Percentiles rank a stretch among this genome's conserved stretches.
Evolutionary conservation across 192 early-diverging fungal genomes (phyloP).

Genomic region (Phlyctochytrium planicorne): DNA sequence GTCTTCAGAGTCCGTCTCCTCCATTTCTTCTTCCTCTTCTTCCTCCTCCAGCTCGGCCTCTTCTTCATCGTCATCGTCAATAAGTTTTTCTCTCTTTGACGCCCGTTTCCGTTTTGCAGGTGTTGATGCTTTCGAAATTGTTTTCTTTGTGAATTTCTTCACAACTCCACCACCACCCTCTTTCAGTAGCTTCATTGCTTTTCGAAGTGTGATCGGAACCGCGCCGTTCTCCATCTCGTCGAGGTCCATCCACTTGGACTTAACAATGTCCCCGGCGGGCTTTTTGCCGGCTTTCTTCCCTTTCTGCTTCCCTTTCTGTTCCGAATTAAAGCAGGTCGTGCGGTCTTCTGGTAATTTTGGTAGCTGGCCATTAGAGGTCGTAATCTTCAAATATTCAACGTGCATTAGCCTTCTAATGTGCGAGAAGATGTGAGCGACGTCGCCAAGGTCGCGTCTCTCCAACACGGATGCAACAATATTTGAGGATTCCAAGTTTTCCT

Average conservation of each 20-base stretch:
- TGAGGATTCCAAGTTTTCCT: slow-evolving; percentile 7
- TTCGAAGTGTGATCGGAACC: slow-evolving; percentile 59
- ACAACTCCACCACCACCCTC: slow-evolving; percentile 8
- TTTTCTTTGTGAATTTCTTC: no score
- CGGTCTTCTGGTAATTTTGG: no score
- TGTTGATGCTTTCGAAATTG: background rate
- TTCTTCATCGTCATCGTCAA: background rate
- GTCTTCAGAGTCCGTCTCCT: no score
- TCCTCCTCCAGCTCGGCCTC: background rate
- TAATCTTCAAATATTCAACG: slow-evolving; percentile 24
- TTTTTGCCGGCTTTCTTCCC: background rate
- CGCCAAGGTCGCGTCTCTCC: slow-evolving; percentile 44
- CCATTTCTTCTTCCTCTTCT: no score
- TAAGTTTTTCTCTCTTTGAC: background rate
- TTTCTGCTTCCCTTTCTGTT: background rate
- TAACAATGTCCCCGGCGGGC: background rate
- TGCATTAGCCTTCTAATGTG: slow-evolving; percentile 53
- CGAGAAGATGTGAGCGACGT: slow-evolving; percentile 64
- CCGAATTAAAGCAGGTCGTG: no score
- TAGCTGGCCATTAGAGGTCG: no score
- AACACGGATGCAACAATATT: slow-evolving; percentile 10
- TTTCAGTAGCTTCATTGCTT: slow-evolving; percentile 52
- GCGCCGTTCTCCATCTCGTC: slow-evolving; percentile 47
- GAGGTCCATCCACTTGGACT: slow-evolving; percentile 40
- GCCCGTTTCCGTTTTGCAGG: background rate